Base-by-base conservation (phyloP, 2,329 filamentous ascomycete species). In the Teratosphaeria pseudoeucalypti region DNA sequence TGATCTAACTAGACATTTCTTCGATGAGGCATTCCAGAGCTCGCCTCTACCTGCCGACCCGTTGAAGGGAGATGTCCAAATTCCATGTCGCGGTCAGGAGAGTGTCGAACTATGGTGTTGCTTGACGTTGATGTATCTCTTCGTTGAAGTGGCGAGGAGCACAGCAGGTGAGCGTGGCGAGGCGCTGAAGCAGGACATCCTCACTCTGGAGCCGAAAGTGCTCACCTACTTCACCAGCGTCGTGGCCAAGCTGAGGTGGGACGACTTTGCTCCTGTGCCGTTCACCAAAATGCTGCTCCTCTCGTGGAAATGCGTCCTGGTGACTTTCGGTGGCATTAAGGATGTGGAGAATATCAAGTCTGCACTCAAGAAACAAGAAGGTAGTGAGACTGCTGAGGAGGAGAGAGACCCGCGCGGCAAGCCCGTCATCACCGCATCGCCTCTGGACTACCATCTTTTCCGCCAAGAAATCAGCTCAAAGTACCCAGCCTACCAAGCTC, bases 401-500 rank as follows among this genome's bases (percentile, higher is more conserved):
- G 81, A 82, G 43, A 82, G 81, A 61, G 76, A 79, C 62, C 75
- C 73, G 49, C 85, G 85, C 66, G 83, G 85, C 56, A 87, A 88
- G 65, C 86, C 86, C n/a, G 79, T 89, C 53, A 92, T 99, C 62
- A 95, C 89, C 1, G 92, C 94, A 4, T 96, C 92, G 1, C 94
- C 94, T 4, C 78, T 99, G 11, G 94, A 99, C 70, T 99, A 99
- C 70, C 92, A 99, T 71, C 82, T 92, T 26, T 99, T 99, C 71
- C 87, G 94, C 39, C 92, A 96, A 72, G 94, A 99, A 72, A 92
- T 99, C 60, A 95, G 88, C 16, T 96, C 92, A 2, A 99, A 99
- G 75, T 99, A 99, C 72, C 94, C 94, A 11, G 89, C 94, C 2
- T 99, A 99, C 72, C 88, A 95, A 60, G 92, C 94, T 2, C 94